phyloP scores from a whole-genome alignment of 768 basidiomycete genomes.

The Boletus rubropictus region DNA sequence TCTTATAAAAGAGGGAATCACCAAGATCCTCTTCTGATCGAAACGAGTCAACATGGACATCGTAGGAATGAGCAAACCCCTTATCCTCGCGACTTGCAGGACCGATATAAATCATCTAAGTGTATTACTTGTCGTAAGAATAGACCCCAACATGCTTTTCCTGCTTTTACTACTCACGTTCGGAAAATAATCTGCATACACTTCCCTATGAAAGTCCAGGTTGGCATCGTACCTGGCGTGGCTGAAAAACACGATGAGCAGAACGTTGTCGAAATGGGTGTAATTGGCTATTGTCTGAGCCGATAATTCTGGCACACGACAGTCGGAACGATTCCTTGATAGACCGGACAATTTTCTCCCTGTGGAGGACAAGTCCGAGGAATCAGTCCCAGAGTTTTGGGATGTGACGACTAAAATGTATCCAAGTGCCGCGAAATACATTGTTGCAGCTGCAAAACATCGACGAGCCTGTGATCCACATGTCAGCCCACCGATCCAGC shows the following conservation, averaged over 20 bases:
- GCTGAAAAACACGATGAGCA: slow-evolving; percentile 47
- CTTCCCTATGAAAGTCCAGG: slow-evolving; percentile 41
- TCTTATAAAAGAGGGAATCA: slow-evolving; percentile 33
- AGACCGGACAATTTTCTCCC: background rate
- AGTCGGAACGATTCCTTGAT: slow-evolving; percentile 4
- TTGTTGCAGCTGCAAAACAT: background rate
- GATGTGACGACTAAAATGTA: slow-evolving; percentile 1
- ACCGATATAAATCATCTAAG: slow-evolving; percentile 45
- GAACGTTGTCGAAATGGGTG: slow-evolving; percentile 36
- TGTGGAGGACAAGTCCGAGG: slow-evolving; percentile 1
- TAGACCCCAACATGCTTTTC: background rate
- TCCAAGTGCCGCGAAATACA: slow-evolving; percentile 5
- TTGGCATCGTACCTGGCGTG: slow-evolving; percentile 44
- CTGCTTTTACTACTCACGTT: slow-evolving; percentile 32
- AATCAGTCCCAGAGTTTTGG: background rate
- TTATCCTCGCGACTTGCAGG: slow-evolving; percentile 41
- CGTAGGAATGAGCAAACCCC: slow-evolving; percentile 46
- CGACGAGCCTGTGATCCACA: slow-evolving; percentile 4
- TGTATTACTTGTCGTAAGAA: background rate
- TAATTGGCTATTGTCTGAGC: slow-evolving; percentile 24
- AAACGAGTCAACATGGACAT: slow-evolving; percentile 45
- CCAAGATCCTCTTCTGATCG: slow-evolving; percentile 39
- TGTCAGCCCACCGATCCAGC: background rate
- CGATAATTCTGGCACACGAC: slow-evolving; percentile 18
- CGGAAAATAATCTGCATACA: slow-evolving; percentile 45